Evolutionary conservation across 768 basidiomycete genomes (phyloP).

Genomic region (Boletus edulis): DNA sequence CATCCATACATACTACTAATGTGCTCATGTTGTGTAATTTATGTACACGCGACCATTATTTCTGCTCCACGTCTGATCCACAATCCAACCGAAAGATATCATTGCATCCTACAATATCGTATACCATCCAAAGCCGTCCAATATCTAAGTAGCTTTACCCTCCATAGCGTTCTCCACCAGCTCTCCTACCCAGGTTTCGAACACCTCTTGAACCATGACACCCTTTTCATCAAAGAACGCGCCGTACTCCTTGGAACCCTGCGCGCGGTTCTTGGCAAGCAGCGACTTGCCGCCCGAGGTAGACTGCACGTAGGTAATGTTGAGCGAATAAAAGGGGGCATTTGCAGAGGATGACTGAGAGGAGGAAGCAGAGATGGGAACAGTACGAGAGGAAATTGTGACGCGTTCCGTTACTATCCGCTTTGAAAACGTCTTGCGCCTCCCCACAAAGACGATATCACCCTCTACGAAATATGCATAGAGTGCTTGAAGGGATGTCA

Average conservation of each 20-base stretch:
- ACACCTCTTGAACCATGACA: constrained; percentile 68
- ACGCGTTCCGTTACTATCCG: constrained; percentile 92
- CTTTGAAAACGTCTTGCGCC: constrained; percentile 86
- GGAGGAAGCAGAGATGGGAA: constrained; percentile 37
- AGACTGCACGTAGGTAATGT: constrained; percentile 70
- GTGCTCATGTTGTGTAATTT: neutral
- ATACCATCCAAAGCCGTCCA: constrained; percentile 10
- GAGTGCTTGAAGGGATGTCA: constrained; percentile 70
- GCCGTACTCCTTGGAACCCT: constrained; percentile 56
- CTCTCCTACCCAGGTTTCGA: constrained; percentile 77
- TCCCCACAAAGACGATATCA: constrained; percentile 82
- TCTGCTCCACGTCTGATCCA: no score
- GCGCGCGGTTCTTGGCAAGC: constrained; percentile 65
- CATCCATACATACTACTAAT: constrained; percentile 4
- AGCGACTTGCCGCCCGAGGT: constrained; percentile 85
- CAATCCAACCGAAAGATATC: constrained; percentile 14
- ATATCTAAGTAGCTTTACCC: constrained; percentile 48
- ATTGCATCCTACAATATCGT: constrained; percentile 30
- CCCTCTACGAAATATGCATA: constrained; percentile 89
- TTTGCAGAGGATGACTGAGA: constrained; percentile 31
- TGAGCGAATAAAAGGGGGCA: constrained; percentile 67
- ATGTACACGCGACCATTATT: no score
- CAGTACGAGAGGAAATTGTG: constrained; percentile 68
- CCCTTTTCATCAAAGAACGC: constrained; percentile 83
- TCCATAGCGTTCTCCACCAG: constrained; percentile 74